Evolutionary conservation across 176 grass and related monocot genomes (phyloP).

Genomic region (Saccharum spontaneum): DNA sequence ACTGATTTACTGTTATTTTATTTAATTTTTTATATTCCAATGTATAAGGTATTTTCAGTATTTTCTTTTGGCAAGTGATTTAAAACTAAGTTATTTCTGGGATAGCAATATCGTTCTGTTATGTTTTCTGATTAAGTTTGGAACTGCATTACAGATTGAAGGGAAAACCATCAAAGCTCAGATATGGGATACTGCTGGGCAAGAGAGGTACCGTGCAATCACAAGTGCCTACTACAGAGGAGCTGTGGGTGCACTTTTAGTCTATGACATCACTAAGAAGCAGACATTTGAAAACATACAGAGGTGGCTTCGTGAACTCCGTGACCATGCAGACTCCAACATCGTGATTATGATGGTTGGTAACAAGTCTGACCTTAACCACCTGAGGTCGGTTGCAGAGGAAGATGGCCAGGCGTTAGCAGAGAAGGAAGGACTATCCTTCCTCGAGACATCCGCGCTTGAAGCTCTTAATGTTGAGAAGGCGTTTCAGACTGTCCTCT

Average conservation of each 20-base stretch:
- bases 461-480: conserved; percentile 73
- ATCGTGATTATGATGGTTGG: conserved; percentile 82
- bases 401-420: conserved; percentile 62
- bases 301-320: conserved; percentile 69
- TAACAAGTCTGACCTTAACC: conserved; percentile 70
- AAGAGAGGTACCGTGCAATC: conserved; percentile 73
- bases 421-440: conserved; percentile 66
- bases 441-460: conserved; percentile 66
- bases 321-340: conserved; percentile 72
- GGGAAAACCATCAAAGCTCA: conserved; percentile 70
- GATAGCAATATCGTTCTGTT: not conserved
- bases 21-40: not conserved
- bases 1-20: not conserved
- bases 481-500: conserved; percentile 62
- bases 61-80: not conserved
- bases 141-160: conserved; percentile 45
- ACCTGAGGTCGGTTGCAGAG: conserved; percentile 62
- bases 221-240: conserved; percentile 81
- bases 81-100: not conserved
- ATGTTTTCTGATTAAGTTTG: conserved; percentile 26
- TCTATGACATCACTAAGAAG: conserved; percentile 74
- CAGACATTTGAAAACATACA: conserved; percentile 71
- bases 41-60: not conserved
- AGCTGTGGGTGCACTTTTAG: conserved; percentile 72
- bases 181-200: conserved; percentile 77